These are phyloP conservation scores for Cerioporus squamosus DNA, from an alignment of 1,284 basidiomycete species.

Conservation along the genomic window DNA sequence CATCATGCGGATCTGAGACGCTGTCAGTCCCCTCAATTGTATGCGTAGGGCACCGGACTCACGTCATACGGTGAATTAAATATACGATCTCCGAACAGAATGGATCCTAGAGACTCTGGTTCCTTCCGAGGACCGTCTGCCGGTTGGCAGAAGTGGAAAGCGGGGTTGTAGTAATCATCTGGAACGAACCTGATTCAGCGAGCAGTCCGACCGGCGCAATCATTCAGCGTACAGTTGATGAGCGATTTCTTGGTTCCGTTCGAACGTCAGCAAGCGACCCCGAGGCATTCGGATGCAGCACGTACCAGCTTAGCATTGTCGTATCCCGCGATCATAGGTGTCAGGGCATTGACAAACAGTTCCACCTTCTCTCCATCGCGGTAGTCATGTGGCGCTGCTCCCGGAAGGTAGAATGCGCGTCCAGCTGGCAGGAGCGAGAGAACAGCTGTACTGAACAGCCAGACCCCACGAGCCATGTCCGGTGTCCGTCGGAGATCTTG, in stretches of 20 bases:
- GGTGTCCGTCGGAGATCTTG: not conserved
- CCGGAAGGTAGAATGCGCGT: constrained; percentile 71
- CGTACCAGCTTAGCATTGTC: constrained; percentile 81
- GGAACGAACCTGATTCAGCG: constrained; percentile 20
- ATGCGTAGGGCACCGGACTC: constrained; percentile 32
- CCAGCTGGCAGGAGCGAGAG: constrained; percentile 31
- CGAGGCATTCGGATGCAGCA: not conserved
- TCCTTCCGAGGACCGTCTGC: constrained; percentile 77
- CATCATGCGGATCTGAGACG: constrained; percentile 75
- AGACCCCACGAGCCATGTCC: constrained; percentile 17
- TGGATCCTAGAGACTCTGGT: constrained; percentile 90
- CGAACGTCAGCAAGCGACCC: constrained; percentile 1
- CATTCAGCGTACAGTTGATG: constrained; percentile 66
- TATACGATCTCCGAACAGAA: constrained; percentile 95
- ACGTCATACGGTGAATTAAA: constrained; percentile 91
- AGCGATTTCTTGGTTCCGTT: constrained; percentile 67
- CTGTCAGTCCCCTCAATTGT: not conserved
- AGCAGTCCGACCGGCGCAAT: not conserved
- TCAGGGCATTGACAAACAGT: constrained; percentile 85
- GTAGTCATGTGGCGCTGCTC: constrained; percentile 84
- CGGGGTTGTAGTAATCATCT: constrained; percentile 89
- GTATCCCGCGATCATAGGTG: constrained; percentile 75
- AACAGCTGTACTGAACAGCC: constrained; percentile 24
- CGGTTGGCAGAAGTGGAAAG: constrained; percentile 89
- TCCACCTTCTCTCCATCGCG: constrained; percentile 70